These are phyloP conservation scores for Blastomyces emzantsi DNA, from an alignment of 2,329 filamentous ascomycete species.

Conservation along the genomic window DNA sequence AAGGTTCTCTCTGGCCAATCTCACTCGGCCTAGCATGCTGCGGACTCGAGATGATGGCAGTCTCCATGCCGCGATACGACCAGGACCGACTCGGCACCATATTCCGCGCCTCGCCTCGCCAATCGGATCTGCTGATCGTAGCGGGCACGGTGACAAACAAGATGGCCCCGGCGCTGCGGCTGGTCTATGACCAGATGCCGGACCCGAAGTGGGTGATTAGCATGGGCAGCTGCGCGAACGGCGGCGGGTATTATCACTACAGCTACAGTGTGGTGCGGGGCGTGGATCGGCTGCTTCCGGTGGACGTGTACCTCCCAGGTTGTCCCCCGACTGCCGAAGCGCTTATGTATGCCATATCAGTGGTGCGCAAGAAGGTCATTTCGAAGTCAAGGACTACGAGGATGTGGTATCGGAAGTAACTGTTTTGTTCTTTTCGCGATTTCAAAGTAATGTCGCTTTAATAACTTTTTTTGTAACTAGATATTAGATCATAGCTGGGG, in stretches of 20 bases:
- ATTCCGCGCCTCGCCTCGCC: constrained; percentile 77
- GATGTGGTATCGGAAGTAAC: constrained; percentile 43
- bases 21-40: constrained; percentile 85
- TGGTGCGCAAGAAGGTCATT: constrained; percentile 64
- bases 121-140: constrained; percentile 90
- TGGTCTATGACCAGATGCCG: constrained; percentile 94
- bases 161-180: constrained; percentile 83
- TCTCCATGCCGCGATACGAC: constrained; percentile 80
- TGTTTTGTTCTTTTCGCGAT: background rate
- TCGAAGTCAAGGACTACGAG: constrained; percentile 41
- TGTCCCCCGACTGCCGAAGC: constrained; percentile 51
- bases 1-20: constrained; percentile 80
- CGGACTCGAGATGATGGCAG: constrained; percentile 87
- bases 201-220: constrained; percentile 80
- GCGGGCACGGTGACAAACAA: constrained; percentile 91
- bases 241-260: constrained; percentile 81
- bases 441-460: background rate
- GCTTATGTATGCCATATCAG: constrained; percentile 56
- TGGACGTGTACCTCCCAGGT: constrained; percentile 71
- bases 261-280: constrained; percentile 69
- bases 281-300: constrained; percentile 67
- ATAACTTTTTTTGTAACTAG: background rate
- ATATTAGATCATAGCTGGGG: background rate
- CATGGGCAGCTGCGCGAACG: constrained; percentile 79
- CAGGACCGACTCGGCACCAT: constrained; percentile 84